Base-by-base conservation (phyloP, 257 asterid species). In the Nicotiana paniculata region DNA sequence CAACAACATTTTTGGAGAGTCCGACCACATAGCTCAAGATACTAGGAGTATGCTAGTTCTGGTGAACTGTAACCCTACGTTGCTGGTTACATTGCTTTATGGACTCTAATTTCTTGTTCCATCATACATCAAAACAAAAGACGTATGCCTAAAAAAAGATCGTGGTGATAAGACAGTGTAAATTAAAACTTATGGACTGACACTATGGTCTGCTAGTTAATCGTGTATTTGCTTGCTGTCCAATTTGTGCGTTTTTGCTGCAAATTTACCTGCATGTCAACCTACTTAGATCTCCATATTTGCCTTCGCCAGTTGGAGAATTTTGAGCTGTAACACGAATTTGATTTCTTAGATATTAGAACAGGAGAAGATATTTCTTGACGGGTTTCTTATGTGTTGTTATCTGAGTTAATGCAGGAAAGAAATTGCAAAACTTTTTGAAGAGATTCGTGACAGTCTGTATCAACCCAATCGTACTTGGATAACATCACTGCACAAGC, bases 401-500 rank as follows among this genome's bases (percentile, higher is more conserved):
- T 68, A 58, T n/a, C 82, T 81, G 78, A 59, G 16, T 28, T 26
- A 30, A 33, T 86, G 35, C 86, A 96, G 99, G 90, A 91, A 90
- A 81, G 91, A 87, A 83, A 85, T 87, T 11, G 85, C 85, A 17
- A 89, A 86, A 85, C 90, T 86, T 68, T 83, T 96, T 65, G 98
- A 92, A 51, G 97, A 93, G 84, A 91, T 89, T 64, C 91, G 86
- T 0, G 98, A 93, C 79, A 90, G 90, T 81, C 84, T 90, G 24
- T 94, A 93, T 88, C 97, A 93, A 85, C 96, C 94, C 33, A 96
- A 96, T 88, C 93, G 83, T 66, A 90, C 97, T 4, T 94, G 97
- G 97, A 90, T 96, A 37, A 79, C 85, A 53, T 88, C 93, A 0
- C 82, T 92, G 63, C 92, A 97, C 26, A 88, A 85, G 82, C 97